Base-by-base conservation (phyloP, 1,284 basidiomycete species). In the Ceratobasidium sp. region DNA sequence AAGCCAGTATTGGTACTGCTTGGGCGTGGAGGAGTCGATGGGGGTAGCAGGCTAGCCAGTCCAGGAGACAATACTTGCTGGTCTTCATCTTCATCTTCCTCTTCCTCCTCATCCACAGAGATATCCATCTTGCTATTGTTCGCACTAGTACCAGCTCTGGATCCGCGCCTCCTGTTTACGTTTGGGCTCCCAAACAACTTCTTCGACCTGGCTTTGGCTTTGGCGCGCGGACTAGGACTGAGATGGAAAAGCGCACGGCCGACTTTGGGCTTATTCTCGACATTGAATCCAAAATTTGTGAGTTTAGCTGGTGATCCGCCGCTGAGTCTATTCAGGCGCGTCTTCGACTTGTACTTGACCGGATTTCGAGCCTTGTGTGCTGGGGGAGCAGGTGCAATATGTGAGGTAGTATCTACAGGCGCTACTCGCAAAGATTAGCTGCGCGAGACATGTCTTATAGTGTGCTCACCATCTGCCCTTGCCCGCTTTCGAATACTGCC, bases 221-320 rank as follows among this genome's bases (percentile, higher is more conserved):
- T 71, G 7, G 68, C 37, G 6, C 68, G 68, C n/a, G 68, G 68
- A 47, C 67, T 69, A 11, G 68, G 68, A 23, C 68, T 71, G 26
- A 71, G 54, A 49, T 71, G 68, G 39, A 71, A 60, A 8, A 71
- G 68, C 17, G 68, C 39, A 31, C 54, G 35, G 4, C 37, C 23
- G 42, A 20, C 26, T 51, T 71, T 71, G 1, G 68, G 68, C 23
- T 33, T 58, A n/a, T 71, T 58, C 39, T 60, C 68, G 17, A 42
- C 39, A 20, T 71, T 58, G 31, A 71, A 71, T 17, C 65, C 65
- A 54, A 47, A 60, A 35, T 31, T 58, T 3, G 68, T 71, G 28
- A 71, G 49, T 31, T 60, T 71, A 31, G 68, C 47, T 26, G 65
- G 68, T 17, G 68, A 42, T 37, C 7, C 39, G 33, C 20, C 56